Conservation (phyloP, 345 rosid species). For the Eucalyptus regnans region DNA sequence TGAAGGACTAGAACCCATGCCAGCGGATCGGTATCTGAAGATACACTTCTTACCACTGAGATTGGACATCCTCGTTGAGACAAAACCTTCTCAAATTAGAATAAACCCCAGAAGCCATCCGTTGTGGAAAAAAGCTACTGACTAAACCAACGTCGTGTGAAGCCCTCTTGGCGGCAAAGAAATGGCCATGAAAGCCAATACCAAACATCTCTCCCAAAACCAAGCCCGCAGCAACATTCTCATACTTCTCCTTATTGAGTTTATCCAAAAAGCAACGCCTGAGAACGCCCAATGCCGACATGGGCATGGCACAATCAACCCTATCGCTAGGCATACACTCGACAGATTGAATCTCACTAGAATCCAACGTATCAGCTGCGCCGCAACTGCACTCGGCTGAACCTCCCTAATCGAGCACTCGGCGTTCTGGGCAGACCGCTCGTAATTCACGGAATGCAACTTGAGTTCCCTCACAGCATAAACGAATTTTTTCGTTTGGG, state of each 20-base stretch:
- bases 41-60: constrained; percentile 41
- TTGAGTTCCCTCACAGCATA: constrained; percentile 49
- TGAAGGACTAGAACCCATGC: constrained; percentile 1
- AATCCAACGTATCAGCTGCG: constrained; percentile 32
- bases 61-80: constrained; percentile 34
- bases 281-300: constrained; percentile 58
- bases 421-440: constrained; percentile 59
- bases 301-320: constrained; percentile 34
- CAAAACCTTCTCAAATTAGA: constrained; percentile 30
- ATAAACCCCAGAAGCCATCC: constrained; percentile 6
- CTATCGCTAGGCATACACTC: background rate
- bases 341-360: constrained; percentile 20
- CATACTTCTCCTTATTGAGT: constrained; percentile 54
- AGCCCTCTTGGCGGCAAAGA: constrained; percentile 56
- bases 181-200: constrained; percentile 58
- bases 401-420: constrained; percentile 56
- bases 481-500: constrained; percentile 61
- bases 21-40: constrained; percentile 25
- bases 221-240: constrained; percentile 55
- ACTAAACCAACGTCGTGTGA: constrained; percentile 72
- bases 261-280: constrained; percentile 55
- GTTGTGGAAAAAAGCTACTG: constrained; percentile 44
- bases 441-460: constrained; percentile 49
- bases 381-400: constrained; percentile 59
- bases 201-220: constrained; percentile 74